Conservation (phyloP, 805 yeast species). For the Metschnikowia shivogae region DNA sequence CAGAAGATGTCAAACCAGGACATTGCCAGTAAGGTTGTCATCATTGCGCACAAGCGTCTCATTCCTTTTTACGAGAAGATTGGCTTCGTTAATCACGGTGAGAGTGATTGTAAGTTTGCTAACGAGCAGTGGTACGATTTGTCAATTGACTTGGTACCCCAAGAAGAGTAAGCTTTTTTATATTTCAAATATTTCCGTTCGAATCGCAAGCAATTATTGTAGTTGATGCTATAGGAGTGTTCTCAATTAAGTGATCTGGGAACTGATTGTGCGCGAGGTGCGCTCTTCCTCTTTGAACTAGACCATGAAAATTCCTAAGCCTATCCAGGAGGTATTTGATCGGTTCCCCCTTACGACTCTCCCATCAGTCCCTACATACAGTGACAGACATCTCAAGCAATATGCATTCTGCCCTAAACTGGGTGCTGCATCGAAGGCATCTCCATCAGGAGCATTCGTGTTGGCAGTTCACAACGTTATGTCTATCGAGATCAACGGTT, state of each 20-base stretch:
- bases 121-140: slow-evolving; percentile 61
- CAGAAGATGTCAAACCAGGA: slow-evolving; percentile 87
- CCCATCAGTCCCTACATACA: slow-evolving; percentile 9
- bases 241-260: neutral
- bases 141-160: slow-evolving; percentile 42
- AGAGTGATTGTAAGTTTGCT: slow-evolving; percentile 55
- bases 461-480: slow-evolving; percentile 51
- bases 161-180: slow-evolving; percentile 30
- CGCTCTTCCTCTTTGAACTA: neutral
- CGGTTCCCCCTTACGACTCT: slow-evolving; percentile 47
- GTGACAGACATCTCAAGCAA: neutral
- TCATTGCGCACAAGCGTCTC: slow-evolving; percentile 67
- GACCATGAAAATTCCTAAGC: slow-evolving; percentile 32
- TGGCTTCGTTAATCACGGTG: slow-evolving; percentile 73
- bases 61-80: slow-evolving; percentile 75
- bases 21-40: slow-evolving; percentile 70
- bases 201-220: neutral
- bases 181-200: neutral
- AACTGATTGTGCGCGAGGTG: neutral
- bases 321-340: slow-evolving; percentile 44
- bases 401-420: neutral
- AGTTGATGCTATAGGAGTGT: neutral
- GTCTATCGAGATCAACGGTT: slow-evolving; percentile 18
- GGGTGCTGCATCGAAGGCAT: neutral
- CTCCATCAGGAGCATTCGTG: slow-evolving; percentile 29